Evolutionary conservation across 75 land plant genomes (phyloP).

Genomic region (Azolla pinnata): DNA sequence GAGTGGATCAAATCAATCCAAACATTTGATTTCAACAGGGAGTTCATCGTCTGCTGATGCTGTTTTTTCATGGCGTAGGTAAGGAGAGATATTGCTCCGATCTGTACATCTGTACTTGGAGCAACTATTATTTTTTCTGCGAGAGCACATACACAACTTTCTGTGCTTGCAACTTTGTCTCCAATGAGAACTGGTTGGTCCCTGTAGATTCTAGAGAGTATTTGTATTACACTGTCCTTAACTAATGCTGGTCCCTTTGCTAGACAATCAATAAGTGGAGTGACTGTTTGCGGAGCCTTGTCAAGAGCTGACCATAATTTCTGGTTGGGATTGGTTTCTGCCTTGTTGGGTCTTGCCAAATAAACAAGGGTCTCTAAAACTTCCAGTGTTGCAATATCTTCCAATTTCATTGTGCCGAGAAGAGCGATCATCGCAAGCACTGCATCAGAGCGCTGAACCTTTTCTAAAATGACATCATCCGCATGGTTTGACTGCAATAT

Average conservation of each 20-base stretch:
- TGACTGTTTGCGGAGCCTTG: constrained; percentile 25
- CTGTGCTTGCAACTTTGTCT: constrained; percentile 24
- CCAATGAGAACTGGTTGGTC: constrained; percentile 37
- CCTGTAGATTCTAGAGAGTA: constrained; percentile 34
- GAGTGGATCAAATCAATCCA: constrained; percentile 20
- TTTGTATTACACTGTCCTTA: constrained; percentile 37
- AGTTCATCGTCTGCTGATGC: constrained; percentile 31
- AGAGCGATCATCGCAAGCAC: constrained; percentile 30
- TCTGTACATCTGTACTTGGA: constrained; percentile 35
- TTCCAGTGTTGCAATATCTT: constrained; percentile 18
- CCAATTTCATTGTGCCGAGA: constrained; percentile 13
- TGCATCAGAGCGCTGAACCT: constrained; percentile 28
- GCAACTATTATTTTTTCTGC: constrained; percentile 28
- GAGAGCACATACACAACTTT: constrained; percentile 28
- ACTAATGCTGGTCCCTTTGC: constrained; percentile 20
- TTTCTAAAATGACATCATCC: constrained; percentile 28
- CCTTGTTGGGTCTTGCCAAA: constrained; percentile 22
- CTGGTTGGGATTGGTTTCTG: constrained; percentile 22
- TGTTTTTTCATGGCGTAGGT: constrained; percentile 43
- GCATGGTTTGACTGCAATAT: constrained; percentile 22
- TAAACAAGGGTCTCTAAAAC: constrained; percentile 36
- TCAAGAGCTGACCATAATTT: constrained; percentile 34
- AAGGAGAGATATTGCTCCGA: constrained; percentile 36
- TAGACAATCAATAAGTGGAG: constrained; percentile 29
- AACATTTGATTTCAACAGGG: constrained; percentile 19